Evolutionary conservation across 495 filamentous ascomycete genomes (phyloP), one percentile per base, ranked within the genome.

Genomic region (Penicillium goetzii): DNA sequence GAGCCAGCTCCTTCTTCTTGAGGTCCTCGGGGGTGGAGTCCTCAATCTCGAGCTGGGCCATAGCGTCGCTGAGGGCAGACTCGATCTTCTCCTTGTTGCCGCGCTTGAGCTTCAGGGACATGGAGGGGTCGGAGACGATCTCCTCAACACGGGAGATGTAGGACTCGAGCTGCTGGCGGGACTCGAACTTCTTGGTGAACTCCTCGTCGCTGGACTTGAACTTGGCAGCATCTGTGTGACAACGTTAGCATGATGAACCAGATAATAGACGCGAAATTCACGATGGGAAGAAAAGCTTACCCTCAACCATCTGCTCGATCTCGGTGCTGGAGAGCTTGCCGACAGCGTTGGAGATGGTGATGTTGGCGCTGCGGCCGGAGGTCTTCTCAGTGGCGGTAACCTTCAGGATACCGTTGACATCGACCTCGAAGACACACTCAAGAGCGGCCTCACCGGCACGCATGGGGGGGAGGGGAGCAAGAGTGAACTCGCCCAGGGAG

Each of bases 401-500:
- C 88, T 99, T 99, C 73, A 99, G 89, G 78, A 99, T 98, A 89
- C 95, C 95, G 83, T 99, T 99, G 85, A 97, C 95, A 68, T 99
- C 95, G 74, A 99, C 95, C 83, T 99, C 95, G 80, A 99, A 98
- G 75, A 98, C 93, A 71, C 94, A 91, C 80, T 99, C 95, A 28
- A 99, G 88, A 69, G 96, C 94, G 68, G 95, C 92, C 76, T 99
- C 96, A 72, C 95, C 95, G 81, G 95, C 95, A 78, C 93, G 92
- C 93, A 97, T 97, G 14, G 86, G 93, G 57, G 95, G 95, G 66
- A 98, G 97, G 62, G 96, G 95, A 69, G 95, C 92, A 61, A 99
- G 86, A 63, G 95, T 98, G 83, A 99, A 99, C 82, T 99, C 96
- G 73, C 95, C 95, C 52, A 99, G 88, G 45, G 92, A 96, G 68